Conservation (phyloP, 2,329 filamentous ascomycete species). For the Scorias spongiosa region DNA sequence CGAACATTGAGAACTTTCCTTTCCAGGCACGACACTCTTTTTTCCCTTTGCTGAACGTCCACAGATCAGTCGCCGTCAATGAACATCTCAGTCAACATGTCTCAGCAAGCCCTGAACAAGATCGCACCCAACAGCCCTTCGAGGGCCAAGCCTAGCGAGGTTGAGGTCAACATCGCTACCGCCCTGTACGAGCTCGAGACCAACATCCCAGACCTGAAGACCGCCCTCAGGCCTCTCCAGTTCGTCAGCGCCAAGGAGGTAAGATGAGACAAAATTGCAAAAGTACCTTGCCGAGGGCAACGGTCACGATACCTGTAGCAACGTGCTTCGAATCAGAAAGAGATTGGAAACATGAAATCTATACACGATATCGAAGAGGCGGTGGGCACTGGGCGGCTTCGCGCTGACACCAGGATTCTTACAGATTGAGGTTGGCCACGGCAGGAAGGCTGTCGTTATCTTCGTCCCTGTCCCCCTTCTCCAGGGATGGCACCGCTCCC, state of each 20-base stretch:
- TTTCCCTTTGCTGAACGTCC: background rate
- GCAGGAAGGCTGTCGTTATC: slow-evolving; percentile 99
- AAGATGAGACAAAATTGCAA: slow-evolving; percentile 36
- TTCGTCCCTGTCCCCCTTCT: slow-evolving; percentile 99
- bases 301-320: background rate
- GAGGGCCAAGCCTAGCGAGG: slow-evolving; percentile 88
- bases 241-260: slow-evolving; percentile 99
- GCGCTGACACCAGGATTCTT: slow-evolving; percentile 41
- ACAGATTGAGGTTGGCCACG: slow-evolving; percentile 99
- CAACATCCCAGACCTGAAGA: slow-evolving; percentile 97
- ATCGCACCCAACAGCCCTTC: slow-evolving; percentile 95
- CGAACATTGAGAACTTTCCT: background rate
- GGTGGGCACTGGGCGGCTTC: slow-evolving; percentile 41
- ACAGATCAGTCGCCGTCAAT: slow-evolving; percentile 1
- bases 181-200: slow-evolving; percentile 98
- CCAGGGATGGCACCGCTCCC: slow-evolving; percentile 96
- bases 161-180: slow-evolving; percentile 91
- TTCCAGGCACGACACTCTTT: background rate
- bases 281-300: background rate
- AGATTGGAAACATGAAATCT: background rate
- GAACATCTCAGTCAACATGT: slow-evolving; percentile 38
- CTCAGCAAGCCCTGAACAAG: slow-evolving; percentile 75
- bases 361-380: slow-evolving; percentile 30
- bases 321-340: background rate
- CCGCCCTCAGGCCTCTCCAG: slow-evolving; percentile 90